phyloP scores from a whole-genome alignment of 768 basidiomycete genomes.

The Hortiboletus campestris region DNA sequence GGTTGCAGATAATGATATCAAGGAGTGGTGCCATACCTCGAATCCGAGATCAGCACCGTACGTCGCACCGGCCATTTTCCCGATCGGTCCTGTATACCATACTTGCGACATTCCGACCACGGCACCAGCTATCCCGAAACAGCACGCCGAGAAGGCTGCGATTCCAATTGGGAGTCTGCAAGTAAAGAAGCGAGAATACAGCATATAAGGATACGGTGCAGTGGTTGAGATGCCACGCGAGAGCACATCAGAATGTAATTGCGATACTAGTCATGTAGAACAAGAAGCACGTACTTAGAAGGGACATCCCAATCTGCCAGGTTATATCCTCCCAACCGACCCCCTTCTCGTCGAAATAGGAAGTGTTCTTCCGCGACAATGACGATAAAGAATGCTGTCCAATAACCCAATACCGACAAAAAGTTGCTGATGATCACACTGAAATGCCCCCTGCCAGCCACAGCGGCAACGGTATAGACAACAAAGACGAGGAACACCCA shows the following conservation, averaged over 20 bases:
- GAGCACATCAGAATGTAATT: background rate
- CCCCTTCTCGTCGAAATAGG: constrained; percentile 41
- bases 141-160: constrained; percentile 47
- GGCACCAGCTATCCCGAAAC: constrained; percentile 47
- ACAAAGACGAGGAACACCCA: constrained; percentile 44
- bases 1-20: background rate
- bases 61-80: constrained; percentile 36
- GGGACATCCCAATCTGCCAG: constrained; percentile 47
- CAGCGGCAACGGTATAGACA: constrained; percentile 39
- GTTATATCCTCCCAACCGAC: constrained; percentile 50
- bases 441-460: constrained; percentile 46
- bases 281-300: constrained; percentile 29
- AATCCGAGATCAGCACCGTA: constrained; percentile 55
- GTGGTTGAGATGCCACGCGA: background rate
- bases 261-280: background rate
- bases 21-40: constrained; percentile 36
- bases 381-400: constrained; percentile 47
- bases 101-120: constrained; percentile 53
- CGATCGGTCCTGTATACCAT: constrained; percentile 54
- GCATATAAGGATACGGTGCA: too few species aligned
- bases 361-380: constrained; percentile 47
- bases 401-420: constrained; percentile 43
- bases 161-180: constrained; percentile 45
- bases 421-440: constrained; percentile 43
- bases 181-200: background rate